Percentiles rank a stretch among this genome's conserved stretches.
Conservation (phyloP, 257 asterid genomes). For the Lithospermum erythrorhizon region DNA sequence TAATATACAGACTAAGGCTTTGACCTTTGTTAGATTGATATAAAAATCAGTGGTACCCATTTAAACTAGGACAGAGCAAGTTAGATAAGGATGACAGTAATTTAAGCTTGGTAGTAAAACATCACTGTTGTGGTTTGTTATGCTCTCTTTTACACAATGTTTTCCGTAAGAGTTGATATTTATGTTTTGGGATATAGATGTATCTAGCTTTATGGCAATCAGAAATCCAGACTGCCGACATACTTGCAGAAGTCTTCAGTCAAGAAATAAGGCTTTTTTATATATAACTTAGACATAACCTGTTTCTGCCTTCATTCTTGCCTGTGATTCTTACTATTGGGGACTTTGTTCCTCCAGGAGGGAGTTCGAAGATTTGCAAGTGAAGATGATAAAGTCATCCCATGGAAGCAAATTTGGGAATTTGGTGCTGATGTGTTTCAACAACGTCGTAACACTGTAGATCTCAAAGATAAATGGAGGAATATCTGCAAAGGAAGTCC, state of each 20-base stretch:
- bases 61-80: background rate
- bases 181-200: background rate
- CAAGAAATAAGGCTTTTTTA: background rate
- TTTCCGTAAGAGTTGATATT: too few species aligned
- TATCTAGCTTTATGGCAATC: too few species aligned
- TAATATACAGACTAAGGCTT: background rate
- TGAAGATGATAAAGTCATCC: constrained; percentile 17
- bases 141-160: background rate
- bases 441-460: constrained; percentile 36
- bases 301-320: background rate
- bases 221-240: too few species aligned
- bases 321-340: background rate
- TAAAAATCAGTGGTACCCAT: too few species aligned
- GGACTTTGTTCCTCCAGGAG: constrained; percentile 32
- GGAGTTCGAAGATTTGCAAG: constrained; percentile 21
- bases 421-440: constrained; percentile 39
- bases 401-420: constrained; percentile 48
- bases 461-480: constrained; percentile 82
- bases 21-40: background rate
- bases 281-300: background rate
- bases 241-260: too few species aligned
- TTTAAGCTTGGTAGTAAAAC: background rate
- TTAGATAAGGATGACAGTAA: background rate
- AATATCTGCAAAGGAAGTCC: constrained; percentile 34
- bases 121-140: background rate